phyloP scores from a whole-genome alignment of 805 yeast species.

The Wickerhamiella occidentalis region DNA sequence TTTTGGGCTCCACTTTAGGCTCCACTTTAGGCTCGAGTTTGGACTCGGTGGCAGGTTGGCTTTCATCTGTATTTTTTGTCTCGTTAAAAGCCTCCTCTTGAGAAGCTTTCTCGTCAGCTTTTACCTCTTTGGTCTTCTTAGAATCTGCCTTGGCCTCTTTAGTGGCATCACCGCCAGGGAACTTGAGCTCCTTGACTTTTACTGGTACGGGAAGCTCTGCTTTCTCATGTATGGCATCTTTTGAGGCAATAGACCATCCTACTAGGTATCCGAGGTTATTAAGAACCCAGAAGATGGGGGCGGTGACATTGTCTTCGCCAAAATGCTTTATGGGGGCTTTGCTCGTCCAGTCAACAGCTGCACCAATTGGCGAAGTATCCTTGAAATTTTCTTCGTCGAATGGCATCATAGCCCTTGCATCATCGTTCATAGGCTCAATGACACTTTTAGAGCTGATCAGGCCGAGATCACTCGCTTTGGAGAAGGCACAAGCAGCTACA shows the following conservation, averaged over 20 bases:
- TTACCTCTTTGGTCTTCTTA: neutral
- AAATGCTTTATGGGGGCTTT: conserved; percentile 11
- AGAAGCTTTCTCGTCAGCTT: neutral
- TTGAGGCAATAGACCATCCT: conserved; percentile 18
- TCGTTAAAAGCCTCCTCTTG: neutral
- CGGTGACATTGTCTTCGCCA: conserved; percentile 13
- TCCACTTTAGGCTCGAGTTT: neutral
- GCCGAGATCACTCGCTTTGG: conserved; percentile 17
- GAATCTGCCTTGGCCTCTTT: neutral
- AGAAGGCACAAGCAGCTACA: conserved; percentile 14
- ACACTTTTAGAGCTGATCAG: conserved; percentile 2
- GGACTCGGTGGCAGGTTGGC: no score
- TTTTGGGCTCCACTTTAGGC: neutral
- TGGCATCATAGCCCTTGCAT: conserved; percentile 17
- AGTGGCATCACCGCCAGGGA: neutral
- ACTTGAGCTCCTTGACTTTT: neutral
- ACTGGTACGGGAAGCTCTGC: neutral
- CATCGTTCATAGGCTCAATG: conserved; percentile 9
- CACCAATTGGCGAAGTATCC: conserved; percentile 19
- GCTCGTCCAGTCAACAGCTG: conserved; percentile 13
- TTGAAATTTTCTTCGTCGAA: conserved; percentile 9
- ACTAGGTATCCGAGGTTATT: conserved; percentile 19
- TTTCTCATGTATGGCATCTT: conserved; percentile 8
- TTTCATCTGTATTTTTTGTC: neutral
- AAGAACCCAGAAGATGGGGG: conserved; percentile 18